Evolutionary conservation across 129 eudicot genomes (phyloP), one percentile per base, ranked within the genome.

Genomic region (Centrapalus pauciflorus): DNA sequence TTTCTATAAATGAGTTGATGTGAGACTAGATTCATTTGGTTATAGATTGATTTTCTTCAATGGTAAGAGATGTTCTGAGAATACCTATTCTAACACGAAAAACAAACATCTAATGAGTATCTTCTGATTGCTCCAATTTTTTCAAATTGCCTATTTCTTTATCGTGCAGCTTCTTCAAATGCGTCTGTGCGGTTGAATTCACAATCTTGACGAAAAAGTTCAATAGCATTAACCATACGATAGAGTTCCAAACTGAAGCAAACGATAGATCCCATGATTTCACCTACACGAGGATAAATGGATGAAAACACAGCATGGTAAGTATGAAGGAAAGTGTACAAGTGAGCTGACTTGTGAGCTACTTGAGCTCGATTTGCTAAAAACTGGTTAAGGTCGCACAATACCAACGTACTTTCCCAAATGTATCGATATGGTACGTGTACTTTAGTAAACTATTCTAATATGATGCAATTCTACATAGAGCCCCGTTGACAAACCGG

Each of bases 141-240:
- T 79, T 79, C 45, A 80, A 32, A 4, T 63, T 84, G 77, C 71
- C 78, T 27, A 86, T 62, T 55, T 89, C 88, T 48, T 27, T 66
- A 12, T 94, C 99, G 24, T 89, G 97, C 86, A 86, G 86, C 50
- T 84, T 86, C 77, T 86, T 89, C 1, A 81, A 87, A 60, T 82
- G 81, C 60, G 83, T 66, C 71, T 89, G 95, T 48, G 99, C 95
- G 6, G 97, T 94, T 41, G 94, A 54, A 19, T 81, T 86, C 74
- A 94, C 94, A 45, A 94, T 94, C 93, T 86, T 80, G 5, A 82
- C 76, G 37, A 94, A 87, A 68, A 94, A 94, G 76, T 87, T 84
- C 74, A 86, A 30, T 48, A 94, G 80, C 94, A 89, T 85, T 7
- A 94, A 57, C 93, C 88, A 86, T 2, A 94, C 97, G 12, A 89